Base-by-base conservation (phyloP, 306 rosid species). In the Benincasa hispida region DNA sequence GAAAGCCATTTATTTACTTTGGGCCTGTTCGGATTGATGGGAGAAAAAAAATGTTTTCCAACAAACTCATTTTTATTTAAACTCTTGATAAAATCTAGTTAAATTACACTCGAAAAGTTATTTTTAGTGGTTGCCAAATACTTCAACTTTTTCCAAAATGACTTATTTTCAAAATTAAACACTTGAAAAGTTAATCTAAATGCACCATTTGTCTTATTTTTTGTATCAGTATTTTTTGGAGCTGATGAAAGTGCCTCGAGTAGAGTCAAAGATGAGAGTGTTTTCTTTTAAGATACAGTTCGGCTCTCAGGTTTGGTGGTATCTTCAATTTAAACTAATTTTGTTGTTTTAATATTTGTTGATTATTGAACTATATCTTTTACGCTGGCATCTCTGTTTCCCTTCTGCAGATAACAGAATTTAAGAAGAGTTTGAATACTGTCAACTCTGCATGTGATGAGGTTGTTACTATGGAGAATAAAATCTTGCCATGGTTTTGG, bases 201-300 rank as follows among this genome's bases (percentile, higher is more conserved):
- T n/a, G n/a, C n/a, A n/a, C n/a, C n/a, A n/a, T n/a, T n/a, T 77
- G 79, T 77, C 76, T 57, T 51, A 48, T 42, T 39, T 75, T 72
- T 21, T 87, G 78, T 86, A 80, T 81, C 92, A 95, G 99, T 92
- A 45, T 79, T 90, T 95, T 83, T 74, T 95, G 90, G 99, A 95
- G 91, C 87, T 83, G 83, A 89, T 95, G 99, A 95, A 90, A 87
- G 99, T 95, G 72, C 99, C 98, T 70, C 89, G 99, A 80, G 99
- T 95, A 84, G 98, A 95, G 86, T 89, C 98, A 81, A 95, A 95
- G 79, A 78, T 95, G 83, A 88, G 91, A 90, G 98, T 92, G 47
- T 95, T 95, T 81, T 83, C 98, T 73, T 95, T 95, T 86, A 95
- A 92, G 86, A 92, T 95, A 82, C 99, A 95, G 86, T 95, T 95